phyloP scores from a whole-genome alignment of 805 yeast species.

The Yamadazyma nakazawae region DNA sequence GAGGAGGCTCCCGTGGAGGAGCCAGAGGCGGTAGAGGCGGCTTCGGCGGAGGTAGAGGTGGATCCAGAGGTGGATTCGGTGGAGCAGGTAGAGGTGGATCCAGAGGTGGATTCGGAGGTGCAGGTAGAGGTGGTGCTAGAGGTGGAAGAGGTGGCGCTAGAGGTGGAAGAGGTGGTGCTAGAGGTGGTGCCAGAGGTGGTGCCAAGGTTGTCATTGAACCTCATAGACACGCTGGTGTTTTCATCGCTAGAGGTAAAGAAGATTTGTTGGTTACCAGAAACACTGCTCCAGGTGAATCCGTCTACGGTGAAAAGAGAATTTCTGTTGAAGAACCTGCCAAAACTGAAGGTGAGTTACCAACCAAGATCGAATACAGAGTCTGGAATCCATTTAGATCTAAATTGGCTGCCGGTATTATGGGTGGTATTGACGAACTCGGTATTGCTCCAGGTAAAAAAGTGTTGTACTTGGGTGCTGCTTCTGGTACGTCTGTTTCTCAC shows the following conservation, averaged over 20 bases:
- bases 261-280: conserved; percentile 96
- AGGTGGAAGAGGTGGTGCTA: conserved; percentile 64
- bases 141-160: conserved; percentile 51
- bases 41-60: conserved; percentile 50
- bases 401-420: conserved; percentile 99
- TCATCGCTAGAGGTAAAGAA: conserved; percentile 99
- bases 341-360: conserved; percentile 84
- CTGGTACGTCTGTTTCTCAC: conserved; percentile 98
- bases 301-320: conserved; percentile 97
- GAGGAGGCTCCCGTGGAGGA: conserved; percentile 44
- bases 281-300: conserved; percentile 97
- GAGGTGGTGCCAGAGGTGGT: conserved; percentile 85
- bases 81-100: conserved; percentile 50
- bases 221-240: conserved; percentile 98
- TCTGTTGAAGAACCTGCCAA: conserved; percentile 88
- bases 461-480: conserved; percentile 96
- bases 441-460: conserved; percentile 98
- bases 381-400: conserved; percentile 99
- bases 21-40: conserved; percentile 48
- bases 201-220: conserved; percentile 98
- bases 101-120: conserved; percentile 33
- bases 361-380: conserved; percentile 97
- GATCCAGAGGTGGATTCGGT: conserved; percentile 51
- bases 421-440: conserved; percentile 97
- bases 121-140: conserved; percentile 35